These are phyloP conservation scores for Plasmodium chabaudi DNA, from an alignment of 169 alveolate species.

Conservation along the genomic window DNA sequence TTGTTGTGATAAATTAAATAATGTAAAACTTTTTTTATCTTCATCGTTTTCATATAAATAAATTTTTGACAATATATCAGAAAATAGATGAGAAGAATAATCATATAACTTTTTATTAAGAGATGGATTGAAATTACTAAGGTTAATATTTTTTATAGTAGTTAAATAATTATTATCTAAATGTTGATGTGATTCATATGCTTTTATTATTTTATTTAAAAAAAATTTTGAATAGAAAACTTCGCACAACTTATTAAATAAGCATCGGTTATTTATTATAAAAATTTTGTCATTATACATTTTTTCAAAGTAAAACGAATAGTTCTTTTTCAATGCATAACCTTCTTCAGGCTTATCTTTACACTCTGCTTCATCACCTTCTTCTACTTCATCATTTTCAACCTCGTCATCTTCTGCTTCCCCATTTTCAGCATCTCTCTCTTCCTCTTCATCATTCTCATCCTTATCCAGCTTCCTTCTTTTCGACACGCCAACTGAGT, in stretches of 20 bases:
- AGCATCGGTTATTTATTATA: conserved; percentile 15
- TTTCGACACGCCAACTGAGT: neutral
- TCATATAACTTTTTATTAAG: conserved; percentile 58
- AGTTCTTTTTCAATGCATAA: neutral
- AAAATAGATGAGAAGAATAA: conserved; percentile 67
- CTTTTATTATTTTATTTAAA: conserved; percentile 28
- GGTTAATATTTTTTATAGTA: conserved; percentile 56
- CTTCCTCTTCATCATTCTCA: neutral
- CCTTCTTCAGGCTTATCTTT: neutral
- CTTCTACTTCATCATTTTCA: conserved; percentile 12
- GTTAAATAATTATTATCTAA: conserved; percentile 55
- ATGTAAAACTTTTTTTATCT: conserved; percentile 38
- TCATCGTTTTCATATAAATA: conserved; percentile 75
- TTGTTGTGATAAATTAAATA: conserved; percentile 55
- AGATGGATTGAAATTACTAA: conserved; percentile 38
- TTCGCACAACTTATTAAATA: conserved; percentile 32
- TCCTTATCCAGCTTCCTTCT: neutral
- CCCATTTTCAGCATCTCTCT: neutral
- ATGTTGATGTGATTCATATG: conserved; percentile 70
- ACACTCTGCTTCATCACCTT: neutral
- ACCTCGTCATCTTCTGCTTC: neutral
- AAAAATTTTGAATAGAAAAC: conserved; percentile 26
- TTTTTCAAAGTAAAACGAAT: conserved; percentile 5
- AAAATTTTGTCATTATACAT: conserved; percentile 29
- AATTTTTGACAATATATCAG: conserved; percentile 53